Evolutionary conservation across 768 basidiomycete genomes (phyloP), one percentile per base, ranked within the genome.

Genomic region (Naganishia friedmannii): DNA sequence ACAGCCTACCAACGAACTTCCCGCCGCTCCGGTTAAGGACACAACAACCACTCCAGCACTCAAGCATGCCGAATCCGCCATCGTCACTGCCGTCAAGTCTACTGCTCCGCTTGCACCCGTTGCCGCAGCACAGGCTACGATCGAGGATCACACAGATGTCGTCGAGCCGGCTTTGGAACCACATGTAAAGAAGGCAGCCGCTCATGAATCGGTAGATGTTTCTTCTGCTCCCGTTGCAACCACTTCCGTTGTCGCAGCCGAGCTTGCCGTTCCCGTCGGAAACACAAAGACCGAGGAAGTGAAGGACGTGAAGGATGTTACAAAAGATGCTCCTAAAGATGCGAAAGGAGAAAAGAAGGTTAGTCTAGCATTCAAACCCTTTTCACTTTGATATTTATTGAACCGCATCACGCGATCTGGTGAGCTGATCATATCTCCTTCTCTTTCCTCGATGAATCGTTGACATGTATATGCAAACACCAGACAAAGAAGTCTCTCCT

Each of bases 401-500:
- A 17, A 42, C 42, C 15, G 42, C 42, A 42, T 42, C 42, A 2
- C 7, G 42, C 42, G 15, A 42, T 42, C 15, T 13, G 15, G 42
- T 5, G 2, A 42, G 15, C 42, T 42, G 42, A 42, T 17, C 42
- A 10, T 17, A 56, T 34, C 23, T 15, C 1, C 28, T 29, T 21
- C 55, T 45, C 34, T 39, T 51, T 8, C 2, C 12, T 32, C 21
- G 17, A 21, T 53, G 0, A 26, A 60, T 17, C 15, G 12, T 17
- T 6, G 5, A 28, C 3, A 13, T 51, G 15, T 8, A 19, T 53
- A 53, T 32, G 37, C 46, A 32, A 42, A 23, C 54, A 21, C 7
- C 34, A 65, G 60, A n/a, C 37, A 15, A 65, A 70, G 58, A 70
- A 65, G 31, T 58, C 58, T 19, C 17, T 70, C 23, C 29, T 70